Conservation (phyloP, 768 basidiomycete species). For the Phanerochaete carnosa region DNA sequence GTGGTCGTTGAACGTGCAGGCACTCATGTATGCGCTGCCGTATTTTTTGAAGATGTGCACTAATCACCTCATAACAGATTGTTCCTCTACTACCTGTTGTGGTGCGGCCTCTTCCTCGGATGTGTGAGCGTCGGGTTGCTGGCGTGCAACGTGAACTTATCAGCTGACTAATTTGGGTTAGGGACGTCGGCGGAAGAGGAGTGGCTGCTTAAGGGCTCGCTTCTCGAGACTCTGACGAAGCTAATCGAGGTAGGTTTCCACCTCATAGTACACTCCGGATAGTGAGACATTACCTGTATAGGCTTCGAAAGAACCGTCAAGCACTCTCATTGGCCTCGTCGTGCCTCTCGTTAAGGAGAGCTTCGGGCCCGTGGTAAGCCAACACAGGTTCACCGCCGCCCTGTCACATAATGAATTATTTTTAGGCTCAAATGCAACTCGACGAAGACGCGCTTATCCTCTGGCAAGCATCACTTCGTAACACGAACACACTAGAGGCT, state of each 20-base stretch:
- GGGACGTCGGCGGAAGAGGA: constrained; percentile 70
- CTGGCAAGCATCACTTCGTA: constrained; percentile 71
- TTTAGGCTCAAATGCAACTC: constrained; percentile 60
- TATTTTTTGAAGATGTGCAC: neutral
- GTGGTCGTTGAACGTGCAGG: constrained; percentile 56
- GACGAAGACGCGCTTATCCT: constrained; percentile 77
- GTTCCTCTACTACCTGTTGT: constrained; percentile 61
- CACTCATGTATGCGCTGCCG: constrained; percentile 26
- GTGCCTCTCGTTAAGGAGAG: constrained; percentile 24
- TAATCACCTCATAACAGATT: constrained; percentile 43
- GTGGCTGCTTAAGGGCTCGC: constrained; percentile 65
- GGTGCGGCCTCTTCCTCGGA: constrained; percentile 57
- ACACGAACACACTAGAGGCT: constrained; percentile 51
- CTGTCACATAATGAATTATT: neutral
- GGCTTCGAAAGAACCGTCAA: constrained; percentile 53
- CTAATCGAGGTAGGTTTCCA: constrained; percentile 56
- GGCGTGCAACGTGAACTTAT: neutral
- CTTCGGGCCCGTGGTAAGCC: constrained; percentile 20
- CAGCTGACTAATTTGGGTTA: constrained; percentile 29
- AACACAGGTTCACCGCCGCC: constrained; percentile 3
- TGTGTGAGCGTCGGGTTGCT: constrained; percentile 56
- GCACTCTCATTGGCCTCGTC: constrained; percentile 15
- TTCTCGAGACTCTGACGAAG: constrained; percentile 68
- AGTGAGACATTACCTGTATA: constrained; percentile 25
- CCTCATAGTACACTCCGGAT: neutral